phyloP scores from a whole-genome alignment of 768 basidiomycete genomes.

The Macrolepiota albuminosa region DNA sequence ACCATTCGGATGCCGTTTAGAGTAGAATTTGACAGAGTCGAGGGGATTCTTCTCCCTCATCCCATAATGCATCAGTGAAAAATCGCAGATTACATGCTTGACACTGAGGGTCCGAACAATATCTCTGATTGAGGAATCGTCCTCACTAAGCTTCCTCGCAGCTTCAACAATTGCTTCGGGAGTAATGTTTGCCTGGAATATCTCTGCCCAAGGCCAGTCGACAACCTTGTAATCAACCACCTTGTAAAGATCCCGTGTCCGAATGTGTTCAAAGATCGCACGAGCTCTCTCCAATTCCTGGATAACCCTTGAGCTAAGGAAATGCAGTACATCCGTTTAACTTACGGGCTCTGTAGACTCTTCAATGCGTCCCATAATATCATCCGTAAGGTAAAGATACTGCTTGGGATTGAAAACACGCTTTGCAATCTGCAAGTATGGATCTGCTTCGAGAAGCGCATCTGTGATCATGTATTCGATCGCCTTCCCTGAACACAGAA shows the following conservation, averaged over 20 bases:
- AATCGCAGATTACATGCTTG: slow-evolving; percentile 42
- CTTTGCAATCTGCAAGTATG: slow-evolving; percentile 53
- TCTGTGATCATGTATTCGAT: slow-evolving; percentile 88
- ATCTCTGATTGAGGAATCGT: slow-evolving; percentile 19
- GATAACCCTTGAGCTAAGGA: neutral
- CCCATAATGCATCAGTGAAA: too few relatives aligned
- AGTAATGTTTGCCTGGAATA: slow-evolving; percentile 37
- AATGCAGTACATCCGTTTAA: neutral
- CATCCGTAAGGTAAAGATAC: slow-evolving; percentile 65
- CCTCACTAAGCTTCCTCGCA: slow-evolving; percentile 11
- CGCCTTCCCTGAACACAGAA: slow-evolving; percentile 48
- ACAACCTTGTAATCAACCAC: slow-evolving; percentile 60
- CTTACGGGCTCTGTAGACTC: slow-evolving; percentile 42
- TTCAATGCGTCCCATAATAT: slow-evolving; percentile 60
- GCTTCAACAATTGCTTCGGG: slow-evolving; percentile 26
- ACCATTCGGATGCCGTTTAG: slow-evolving; percentile 31
- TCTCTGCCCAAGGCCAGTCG: slow-evolving; percentile 32
- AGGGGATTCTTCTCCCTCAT: slow-evolving; percentile 56
- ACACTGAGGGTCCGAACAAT: slow-evolving; percentile 30
- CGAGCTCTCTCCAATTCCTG: slow-evolving; percentile 60
- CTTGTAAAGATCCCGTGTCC: slow-evolving; percentile 61
- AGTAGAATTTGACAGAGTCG: slow-evolving; percentile 67
- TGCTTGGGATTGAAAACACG: slow-evolving; percentile 48
- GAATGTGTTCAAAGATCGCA: slow-evolving; percentile 57
- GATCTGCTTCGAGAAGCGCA: slow-evolving; percentile 63